Evolutionary conservation across 108 stramenopile species (phyloP).

Genomic region (Aureococcus anophagefferens): DNA sequence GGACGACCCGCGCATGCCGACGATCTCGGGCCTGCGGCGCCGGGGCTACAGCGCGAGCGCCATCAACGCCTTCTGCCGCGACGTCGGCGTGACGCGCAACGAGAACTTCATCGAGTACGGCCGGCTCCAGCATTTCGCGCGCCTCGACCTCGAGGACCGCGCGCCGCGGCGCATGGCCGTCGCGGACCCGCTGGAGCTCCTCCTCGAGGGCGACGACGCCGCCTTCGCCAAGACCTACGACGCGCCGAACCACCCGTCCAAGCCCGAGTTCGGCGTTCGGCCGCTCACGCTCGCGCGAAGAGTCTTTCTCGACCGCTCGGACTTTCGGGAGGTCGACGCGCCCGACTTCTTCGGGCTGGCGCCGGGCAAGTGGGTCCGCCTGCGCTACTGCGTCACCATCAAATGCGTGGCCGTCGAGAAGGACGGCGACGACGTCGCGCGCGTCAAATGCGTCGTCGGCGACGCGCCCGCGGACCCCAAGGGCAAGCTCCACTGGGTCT

Average conservation of each 20-base stretch:
- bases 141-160: conserved; percentile 28
- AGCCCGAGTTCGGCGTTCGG: conserved; percentile 66
- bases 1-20: conserved; percentile 99
- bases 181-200: conserved; percentile 70
- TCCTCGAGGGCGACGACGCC: conserved; percentile 19
- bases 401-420: conserved; percentile 53
- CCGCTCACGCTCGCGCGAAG: conserved; percentile 59
- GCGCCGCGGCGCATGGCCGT: conserved; percentile 82
- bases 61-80: conserved; percentile 86
- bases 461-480: not conserved
- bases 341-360: conserved; percentile 80
- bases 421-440: not conserved
- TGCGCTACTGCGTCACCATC: conserved; percentile 78
- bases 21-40: conserved; percentile 80
- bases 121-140: conserved; percentile 44
- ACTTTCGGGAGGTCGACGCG: conserved; percentile 71
- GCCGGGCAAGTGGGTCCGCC: conserved; percentile 78
- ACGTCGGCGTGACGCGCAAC: conserved; percentile 86
- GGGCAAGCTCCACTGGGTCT: conserved; percentile 22
- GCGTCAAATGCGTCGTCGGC: not conserved
- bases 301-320: conserved; percentile 77
- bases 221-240: conserved; percentile 37
- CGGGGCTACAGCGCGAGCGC: conserved; percentile 87
- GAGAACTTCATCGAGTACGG: conserved; percentile 81
- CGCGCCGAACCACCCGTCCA: conserved; percentile 73